Evolutionary conservation across 164 flowering plant species (phyloP).

Genomic region (Liriodendron chinense): DNA sequence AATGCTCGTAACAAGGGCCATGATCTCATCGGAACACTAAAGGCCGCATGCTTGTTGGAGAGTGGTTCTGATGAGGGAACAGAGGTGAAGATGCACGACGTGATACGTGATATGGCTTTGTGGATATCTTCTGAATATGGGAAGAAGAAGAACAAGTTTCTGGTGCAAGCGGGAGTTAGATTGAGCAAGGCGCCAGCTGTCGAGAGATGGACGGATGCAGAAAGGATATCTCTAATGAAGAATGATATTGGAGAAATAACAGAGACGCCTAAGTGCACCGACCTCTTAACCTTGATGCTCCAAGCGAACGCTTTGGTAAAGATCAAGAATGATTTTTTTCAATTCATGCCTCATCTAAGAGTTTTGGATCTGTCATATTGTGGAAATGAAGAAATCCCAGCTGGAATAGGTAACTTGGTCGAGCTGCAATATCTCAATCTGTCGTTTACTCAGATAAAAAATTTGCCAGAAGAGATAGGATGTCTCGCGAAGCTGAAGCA

Average conservation of each 20-base stretch:
- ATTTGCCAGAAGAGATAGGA: conserved; percentile 3
- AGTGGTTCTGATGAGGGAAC: background rate
- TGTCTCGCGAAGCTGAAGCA: conserved; percentile 7
- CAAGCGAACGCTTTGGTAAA: background rate
- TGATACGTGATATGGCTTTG: conserved; percentile 32
- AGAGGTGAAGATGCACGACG: conserved; percentile 37
- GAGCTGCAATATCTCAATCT: conserved; percentile 17
- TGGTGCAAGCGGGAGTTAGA: conserved; percentile 13
- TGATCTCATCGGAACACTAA: conserved; percentile 17
- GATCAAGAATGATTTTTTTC: conserved; percentile 17
- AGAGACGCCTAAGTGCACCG: conserved; percentile 13
- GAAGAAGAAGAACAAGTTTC: conserved; percentile 4
- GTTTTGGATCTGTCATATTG: conserved; percentile 24
- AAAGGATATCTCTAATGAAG: conserved; percentile 16
- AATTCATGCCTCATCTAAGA: conserved; percentile 14
- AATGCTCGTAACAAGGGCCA: conserved; percentile 16
- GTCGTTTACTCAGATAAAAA: background rate
- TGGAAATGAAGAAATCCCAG: conserved; percentile 6
- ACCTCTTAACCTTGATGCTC: conserved; percentile 21
- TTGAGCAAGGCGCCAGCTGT: conserved; percentile 5
- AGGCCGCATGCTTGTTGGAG: conserved; percentile 18
- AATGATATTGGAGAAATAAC: conserved; percentile 9
- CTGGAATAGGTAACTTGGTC: background rate
- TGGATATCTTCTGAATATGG: conserved; percentile 4
- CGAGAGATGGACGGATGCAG: conserved; percentile 10